These are phyloP conservation scores for Eruca vesicaria DNA, from an alignment of 441 rosid species.

Conservation along the genomic window DNA sequence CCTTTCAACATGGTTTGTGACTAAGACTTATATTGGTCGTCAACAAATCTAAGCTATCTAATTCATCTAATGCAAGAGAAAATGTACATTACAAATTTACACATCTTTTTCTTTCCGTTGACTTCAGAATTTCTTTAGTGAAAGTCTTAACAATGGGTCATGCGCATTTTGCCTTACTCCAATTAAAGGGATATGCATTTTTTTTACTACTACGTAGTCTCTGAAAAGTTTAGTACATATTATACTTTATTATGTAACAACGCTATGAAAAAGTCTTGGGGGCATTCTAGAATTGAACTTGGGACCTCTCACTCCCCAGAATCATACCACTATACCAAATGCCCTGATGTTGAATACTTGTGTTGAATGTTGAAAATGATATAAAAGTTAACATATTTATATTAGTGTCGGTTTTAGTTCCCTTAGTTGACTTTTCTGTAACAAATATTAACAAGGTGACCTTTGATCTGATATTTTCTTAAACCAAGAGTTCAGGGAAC, in stretches of 20 bases:
- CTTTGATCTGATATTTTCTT: not conserved
- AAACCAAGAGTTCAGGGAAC: not conserved
- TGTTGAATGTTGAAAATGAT: not conserved
- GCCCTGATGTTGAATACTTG: constrained; percentile 21
- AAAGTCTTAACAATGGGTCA: not conserved
- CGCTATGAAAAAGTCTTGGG: not conserved
- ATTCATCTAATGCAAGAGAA: not conserved
- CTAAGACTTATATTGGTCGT: not conserved
- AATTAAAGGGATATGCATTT: not conserved
- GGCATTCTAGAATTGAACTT: constrained; percentile 84
- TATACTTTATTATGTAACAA: not conserved
- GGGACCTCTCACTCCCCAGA: constrained; percentile 95
- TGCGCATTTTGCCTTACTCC: not conserved
- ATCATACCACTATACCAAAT: constrained; percentile 88
- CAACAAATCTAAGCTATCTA: not conserved
- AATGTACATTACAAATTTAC: not conserved
- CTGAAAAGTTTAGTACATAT: not conserved
- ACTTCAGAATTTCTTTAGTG: not conserved
- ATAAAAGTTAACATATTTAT: not conserved
- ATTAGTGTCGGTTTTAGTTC: not conserved
- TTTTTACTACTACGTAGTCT: not conserved
- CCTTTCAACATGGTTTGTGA: not conserved
- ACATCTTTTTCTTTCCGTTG: not conserved
- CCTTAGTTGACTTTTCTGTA: not conserved
- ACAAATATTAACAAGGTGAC: not conserved